These are phyloP conservation scores for Xylariaceae sp. DNA, from an alignment of 2,329 filamentous ascomycete species.

Conservation along the genomic window DNA sequence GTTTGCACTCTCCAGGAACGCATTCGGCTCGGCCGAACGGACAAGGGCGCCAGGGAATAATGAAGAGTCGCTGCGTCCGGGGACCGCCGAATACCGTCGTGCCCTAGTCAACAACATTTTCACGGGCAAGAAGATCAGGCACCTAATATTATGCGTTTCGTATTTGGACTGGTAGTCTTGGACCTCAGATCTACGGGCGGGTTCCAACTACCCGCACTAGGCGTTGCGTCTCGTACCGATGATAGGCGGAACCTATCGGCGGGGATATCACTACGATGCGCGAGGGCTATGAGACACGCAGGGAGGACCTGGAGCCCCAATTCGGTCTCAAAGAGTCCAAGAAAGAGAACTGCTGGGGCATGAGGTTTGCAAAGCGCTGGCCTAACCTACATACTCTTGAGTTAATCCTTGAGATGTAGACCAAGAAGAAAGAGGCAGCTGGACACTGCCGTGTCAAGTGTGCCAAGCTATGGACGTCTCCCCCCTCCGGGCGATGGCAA, in stretches of 20 bases:
- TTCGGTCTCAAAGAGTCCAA: conserved; percentile 25
- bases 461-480: conserved; percentile 28
- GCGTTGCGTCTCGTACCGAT: conserved; percentile 26
- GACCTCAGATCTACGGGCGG: conserved; percentile 13
- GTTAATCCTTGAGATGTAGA: conserved; percentile 26
- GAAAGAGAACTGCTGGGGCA: conserved; percentile 25
- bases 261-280: conserved; percentile 21
- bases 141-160: conserved; percentile 24
- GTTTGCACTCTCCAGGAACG: conserved; percentile 17
- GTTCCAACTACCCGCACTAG: conserved; percentile 5
- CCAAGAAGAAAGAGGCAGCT: conserved; percentile 23
- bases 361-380: conserved; percentile 24
- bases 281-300: conserved; percentile 24
- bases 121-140: conserved; percentile 22
- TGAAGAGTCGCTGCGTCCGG: conserved; percentile 2
- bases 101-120: conserved; percentile 14
- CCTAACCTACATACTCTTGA: conserved; percentile 25
- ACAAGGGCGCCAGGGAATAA: not conserved
- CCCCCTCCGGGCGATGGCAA: conserved; percentile 17
- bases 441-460: conserved; percentile 23
- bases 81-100: conserved; percentile 5
- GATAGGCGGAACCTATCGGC: conserved; percentile 22
- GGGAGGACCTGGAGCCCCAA: conserved; percentile 21
- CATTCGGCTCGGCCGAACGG: conserved; percentile 17
- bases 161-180: conserved; percentile 29